Base-by-base conservation (phyloP, 768 basidiomycete genomes). In the Rhodosporidiobolus odoratus region DNA sequence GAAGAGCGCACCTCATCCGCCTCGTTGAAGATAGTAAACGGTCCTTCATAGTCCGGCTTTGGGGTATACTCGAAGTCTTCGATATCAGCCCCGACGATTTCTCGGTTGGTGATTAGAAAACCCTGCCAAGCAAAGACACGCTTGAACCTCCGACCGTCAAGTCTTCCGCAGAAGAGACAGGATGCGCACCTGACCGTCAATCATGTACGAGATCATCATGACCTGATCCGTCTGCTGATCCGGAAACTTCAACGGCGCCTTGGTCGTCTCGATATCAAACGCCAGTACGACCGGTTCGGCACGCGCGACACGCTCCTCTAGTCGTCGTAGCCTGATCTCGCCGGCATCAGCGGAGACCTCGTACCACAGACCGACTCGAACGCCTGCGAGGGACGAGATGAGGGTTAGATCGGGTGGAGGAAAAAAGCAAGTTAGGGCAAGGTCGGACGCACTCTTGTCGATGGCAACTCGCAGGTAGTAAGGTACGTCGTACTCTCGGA, bases 201-300 rank as follows among this genome's bases (percentile, higher is more conserved):
- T 83, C 94, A 99, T 98, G 81, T 98, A 99, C 53, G 96, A 99
- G 73, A 99, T 98, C 96, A 99, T 99, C 95, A 99, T 99, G 76
- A 99, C 92, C 79, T 97, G 94, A 82, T 98, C 96, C 34, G 91
- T 88, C 12, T 87, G 85, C 75, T 93, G 89, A 81, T 98, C 96
- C 1, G 96, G 95, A 78, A 98, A 98, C 80, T 98, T 98, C 76
- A 98, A 86, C n/a, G 96, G 95, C n/a, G 91, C 89, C 81, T 99
- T 99, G 2, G 94, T 95, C 25, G 92, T 94, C 80, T 99, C 96
- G 78, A 99, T 99, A 86, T 98, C 96, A 79, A 84, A 99, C 0
- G 96, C 96, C 91, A 99, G 89, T 62, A 99, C 93, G 52, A 99
- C 93, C 0, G 96, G 96, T 77, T 99, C 96, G 30, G 96, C 93